These are phyloP conservation scores for Bacidia rubella DNA, from an alignment of 495 filamentous ascomycete species.

Conservation along the genomic window DNA sequence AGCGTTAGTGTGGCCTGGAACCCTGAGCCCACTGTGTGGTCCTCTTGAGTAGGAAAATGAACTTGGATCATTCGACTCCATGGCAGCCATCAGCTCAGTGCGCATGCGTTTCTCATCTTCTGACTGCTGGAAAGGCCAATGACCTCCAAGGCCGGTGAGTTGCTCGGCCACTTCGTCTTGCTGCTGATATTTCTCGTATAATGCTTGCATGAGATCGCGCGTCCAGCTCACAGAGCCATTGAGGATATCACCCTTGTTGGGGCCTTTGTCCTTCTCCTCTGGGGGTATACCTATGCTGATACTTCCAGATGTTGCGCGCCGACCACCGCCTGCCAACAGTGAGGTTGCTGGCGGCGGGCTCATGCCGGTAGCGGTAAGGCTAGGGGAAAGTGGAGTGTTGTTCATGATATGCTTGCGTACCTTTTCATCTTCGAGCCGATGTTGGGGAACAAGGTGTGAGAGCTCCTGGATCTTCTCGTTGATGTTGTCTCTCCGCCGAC, in stretches of 20 bases:
- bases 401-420: slow-evolving; percentile 87
- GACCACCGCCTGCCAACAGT: slow-evolving; percentile 70
- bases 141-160: slow-evolving; percentile 55
- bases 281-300: slow-evolving; percentile 83
- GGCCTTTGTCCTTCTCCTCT: slow-evolving; percentile 96
- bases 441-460: slow-evolving; percentile 79
- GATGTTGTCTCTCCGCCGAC: slow-evolving; percentile 90
- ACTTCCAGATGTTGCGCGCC: slow-evolving; percentile 63
- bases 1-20: slow-evolving; percentile 85
- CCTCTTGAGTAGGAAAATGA: slow-evolving; percentile 69
- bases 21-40: slow-evolving; percentile 73
- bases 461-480: slow-evolving; percentile 97
- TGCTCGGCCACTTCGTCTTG: slow-evolving; percentile 68
- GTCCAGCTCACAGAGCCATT: slow-evolving; percentile 96
- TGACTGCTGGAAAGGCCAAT: slow-evolving; percentile 66
- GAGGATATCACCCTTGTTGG: slow-evolving; percentile 96
- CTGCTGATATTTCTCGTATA: slow-evolving; percentile 75
- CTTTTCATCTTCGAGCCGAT: slow-evolving; percentile 93
- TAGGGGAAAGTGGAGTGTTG: slow-evolving; percentile 74
- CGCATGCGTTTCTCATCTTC: slow-evolving; percentile 95
- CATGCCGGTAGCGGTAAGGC: slow-evolving; percentile 48
- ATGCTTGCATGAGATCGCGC: slow-evolving; percentile 92
- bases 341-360: slow-evolving; percentile 72
- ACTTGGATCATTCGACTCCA: slow-evolving; percentile 60
- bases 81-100: slow-evolving; percentile 71